phyloP scores from a whole-genome alignment of 2,329 filamentous ascomycete genomes.

The Aureobasidium musti region DNA sequence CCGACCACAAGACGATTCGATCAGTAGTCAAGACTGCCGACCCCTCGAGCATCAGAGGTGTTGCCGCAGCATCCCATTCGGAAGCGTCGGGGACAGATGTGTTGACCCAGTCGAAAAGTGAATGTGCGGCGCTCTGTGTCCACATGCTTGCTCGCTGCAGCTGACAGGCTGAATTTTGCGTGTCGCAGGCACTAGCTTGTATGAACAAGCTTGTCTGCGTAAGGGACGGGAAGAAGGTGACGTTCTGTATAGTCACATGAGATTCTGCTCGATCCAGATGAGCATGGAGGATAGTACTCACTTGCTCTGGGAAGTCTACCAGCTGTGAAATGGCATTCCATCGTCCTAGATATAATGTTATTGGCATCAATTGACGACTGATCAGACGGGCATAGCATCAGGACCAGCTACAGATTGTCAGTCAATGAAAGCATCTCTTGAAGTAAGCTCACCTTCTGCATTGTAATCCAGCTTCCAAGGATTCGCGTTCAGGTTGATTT shows the following conservation, averaged over 20 bases:
- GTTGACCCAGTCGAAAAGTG: constrained; percentile 10
- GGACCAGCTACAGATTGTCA: constrained; percentile 1
- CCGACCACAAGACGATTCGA: constrained; percentile 13
- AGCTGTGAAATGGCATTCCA: constrained; percentile 5
- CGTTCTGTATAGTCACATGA: not conserved
- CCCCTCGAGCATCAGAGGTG: not conserved
- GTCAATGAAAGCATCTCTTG: not conserved
- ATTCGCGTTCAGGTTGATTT: not conserved
- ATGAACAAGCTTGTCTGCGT: not conserved
- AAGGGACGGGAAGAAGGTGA: constrained; percentile 16
- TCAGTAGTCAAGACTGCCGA: not conserved
- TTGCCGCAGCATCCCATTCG: not conserved
- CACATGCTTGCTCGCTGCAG: not conserved
- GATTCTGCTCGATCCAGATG: not conserved
- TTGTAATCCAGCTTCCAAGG: not conserved
- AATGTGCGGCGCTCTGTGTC: constrained; percentile 1
- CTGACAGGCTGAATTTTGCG: constrained; percentile 10
- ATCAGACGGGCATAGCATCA: not conserved
- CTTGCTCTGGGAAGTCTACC: constrained; percentile 16
- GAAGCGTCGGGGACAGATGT: not conserved
- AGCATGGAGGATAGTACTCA: not conserved
- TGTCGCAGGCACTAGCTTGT: constrained; percentile 10
- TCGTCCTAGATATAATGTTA: not conserved
- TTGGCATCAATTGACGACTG: no score
- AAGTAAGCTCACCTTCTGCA: not conserved